Evolutionary conservation across 768 basidiomycete species (phyloP).

Genomic region (Pleurotus pulmonarius): DNA sequence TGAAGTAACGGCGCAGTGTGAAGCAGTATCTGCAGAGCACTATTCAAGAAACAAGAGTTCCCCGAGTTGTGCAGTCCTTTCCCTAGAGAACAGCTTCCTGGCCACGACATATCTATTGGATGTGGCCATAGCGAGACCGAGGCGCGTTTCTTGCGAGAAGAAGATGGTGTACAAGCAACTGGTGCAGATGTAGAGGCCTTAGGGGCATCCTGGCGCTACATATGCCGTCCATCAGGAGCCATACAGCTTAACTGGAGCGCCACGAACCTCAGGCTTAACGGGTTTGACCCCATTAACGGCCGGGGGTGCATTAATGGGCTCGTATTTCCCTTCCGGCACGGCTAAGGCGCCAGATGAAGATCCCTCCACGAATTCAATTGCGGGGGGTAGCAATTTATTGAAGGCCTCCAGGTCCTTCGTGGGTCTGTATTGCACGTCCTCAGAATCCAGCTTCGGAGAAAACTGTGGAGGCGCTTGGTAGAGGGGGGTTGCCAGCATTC

Average conservation of each 20-base stretch:
- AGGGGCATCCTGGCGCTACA: conserved; percentile 5
- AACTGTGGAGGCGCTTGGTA: conserved; percentile 48
- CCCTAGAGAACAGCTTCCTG: conserved; percentile 41
- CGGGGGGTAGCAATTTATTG: conserved; percentile 75
- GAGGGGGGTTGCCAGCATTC: conserved; percentile 68
- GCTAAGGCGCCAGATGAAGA: conserved; percentile 75
- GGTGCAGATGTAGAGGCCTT: conserved; percentile 1
- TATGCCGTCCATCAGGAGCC: background rate
- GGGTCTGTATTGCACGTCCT: conserved; percentile 59
- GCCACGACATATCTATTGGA: conserved; percentile 62
- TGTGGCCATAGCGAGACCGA: conserved; percentile 40
- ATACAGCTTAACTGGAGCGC: background rate
- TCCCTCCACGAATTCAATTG: conserved; percentile 80
- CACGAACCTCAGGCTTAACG: conserved; percentile 44
- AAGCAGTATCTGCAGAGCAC: conserved; percentile 86
- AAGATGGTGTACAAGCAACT: conserved; percentile 13
- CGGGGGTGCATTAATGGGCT: conserved; percentile 73
- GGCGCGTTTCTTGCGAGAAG: conserved; percentile 24
- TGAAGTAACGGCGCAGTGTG: conserved; percentile 87
- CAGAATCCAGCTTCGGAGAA: conserved; percentile 42
- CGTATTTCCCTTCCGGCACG: conserved; percentile 72
- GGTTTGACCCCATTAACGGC: conserved; percentile 24
- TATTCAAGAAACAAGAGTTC: conserved; percentile 97
- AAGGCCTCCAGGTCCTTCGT: conserved; percentile 71
- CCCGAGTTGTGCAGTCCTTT: conserved; percentile 79